Evolutionary conservation across 2,329 filamentous ascomycete species (phyloP).

Genomic region (Emericellopsis atlantica): DNA sequence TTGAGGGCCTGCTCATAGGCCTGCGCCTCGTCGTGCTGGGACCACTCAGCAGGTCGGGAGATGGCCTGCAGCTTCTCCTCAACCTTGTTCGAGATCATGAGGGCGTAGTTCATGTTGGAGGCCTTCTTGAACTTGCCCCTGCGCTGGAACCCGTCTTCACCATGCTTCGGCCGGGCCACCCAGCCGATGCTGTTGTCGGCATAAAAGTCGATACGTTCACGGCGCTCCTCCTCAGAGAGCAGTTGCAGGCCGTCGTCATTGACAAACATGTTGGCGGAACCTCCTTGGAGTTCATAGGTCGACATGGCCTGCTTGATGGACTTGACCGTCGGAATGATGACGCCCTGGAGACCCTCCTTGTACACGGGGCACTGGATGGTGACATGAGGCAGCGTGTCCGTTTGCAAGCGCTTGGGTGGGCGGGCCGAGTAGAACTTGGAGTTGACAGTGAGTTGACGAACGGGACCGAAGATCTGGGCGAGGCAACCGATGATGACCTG

Average conservation of each 20-base stretch:
- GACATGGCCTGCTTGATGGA: slow-evolving; percentile 69
- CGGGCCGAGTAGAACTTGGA: slow-evolving; percentile 72
- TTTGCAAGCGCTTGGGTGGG: slow-evolving; percentile 49
- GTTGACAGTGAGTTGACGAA: slow-evolving; percentile 61
- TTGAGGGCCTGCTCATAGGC: slow-evolving; percentile 55
- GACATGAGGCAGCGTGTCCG: slow-evolving; percentile 50
- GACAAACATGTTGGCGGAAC: slow-evolving; percentile 66
- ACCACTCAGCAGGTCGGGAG: slow-evolving; percentile 49
- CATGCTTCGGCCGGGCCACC: slow-evolving; percentile 53
- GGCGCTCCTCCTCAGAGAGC: slow-evolving; percentile 47
- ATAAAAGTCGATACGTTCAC: slow-evolving; percentile 54
- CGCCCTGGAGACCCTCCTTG: slow-evolving; percentile 65
- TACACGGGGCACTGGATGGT: slow-evolving; percentile 84
- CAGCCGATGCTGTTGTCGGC: slow-evolving; percentile 57
- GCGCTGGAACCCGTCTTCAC: slow-evolving; percentile 48
- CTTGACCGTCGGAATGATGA: slow-evolving; percentile 66
- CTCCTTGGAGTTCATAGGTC: slow-evolving; percentile 64
- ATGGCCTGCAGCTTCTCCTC: slow-evolving; percentile 53
- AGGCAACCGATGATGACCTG: slow-evolving; percentile 68
- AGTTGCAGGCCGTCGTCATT: slow-evolving; percentile 66
- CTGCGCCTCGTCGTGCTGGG: slow-evolving; percentile 52
- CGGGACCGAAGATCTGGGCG: slow-evolving; percentile 64
- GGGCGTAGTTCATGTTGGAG: slow-evolving; percentile 60
- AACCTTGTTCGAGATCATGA: slow-evolving; percentile 56
- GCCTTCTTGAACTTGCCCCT: slow-evolving; percentile 60